A percentile compares a stretch with the other conserved stretches of the same genome.
Conservation (phyloP, 2,329 filamentous ascomycete species). For the Diplodia intermedia region DNA sequence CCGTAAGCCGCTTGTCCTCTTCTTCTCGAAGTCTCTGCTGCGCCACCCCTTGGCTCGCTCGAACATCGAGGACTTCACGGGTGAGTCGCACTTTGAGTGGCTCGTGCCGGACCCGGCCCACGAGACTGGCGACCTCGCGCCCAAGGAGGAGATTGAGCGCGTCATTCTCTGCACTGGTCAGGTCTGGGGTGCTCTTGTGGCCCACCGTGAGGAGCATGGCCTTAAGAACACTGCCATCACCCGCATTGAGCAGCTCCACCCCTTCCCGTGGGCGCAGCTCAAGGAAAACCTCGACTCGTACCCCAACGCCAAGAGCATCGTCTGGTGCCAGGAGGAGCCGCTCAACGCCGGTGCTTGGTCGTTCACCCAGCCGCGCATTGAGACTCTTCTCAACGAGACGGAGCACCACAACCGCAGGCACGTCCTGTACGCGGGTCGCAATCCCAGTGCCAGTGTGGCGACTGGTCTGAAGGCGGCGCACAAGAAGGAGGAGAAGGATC, state of each 20-base stretch:
- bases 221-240: constrained; percentile 93
- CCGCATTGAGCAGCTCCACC: constrained; percentile 95
- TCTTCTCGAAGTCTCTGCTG: constrained; percentile 97
- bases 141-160: constrained; percentile 86
- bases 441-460: constrained; percentile 91
- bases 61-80: constrained; percentile 86
- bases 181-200: constrained; percentile 87
- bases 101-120: constrained; percentile 93
- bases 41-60: constrained; percentile 93
- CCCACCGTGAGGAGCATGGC: constrained; percentile 86
- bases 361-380: constrained; percentile 95
- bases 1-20: constrained; percentile 95
- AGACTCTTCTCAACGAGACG: constrained; percentile 93
- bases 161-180: constrained; percentile 95
- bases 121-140: constrained; percentile 73
- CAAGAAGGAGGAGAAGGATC: constrained; percentile 88
- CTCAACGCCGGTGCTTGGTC: constrained; percentile 97
- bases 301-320: constrained; percentile 95
- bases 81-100: constrained; percentile 93
- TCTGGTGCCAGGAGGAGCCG: constrained; percentile 97
- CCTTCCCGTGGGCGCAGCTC: constrained; percentile 97
- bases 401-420: constrained; percentile 92
- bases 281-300: constrained; percentile 97
- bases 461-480: constrained; percentile 90
- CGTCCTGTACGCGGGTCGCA: constrained; percentile 95